Evolutionary conservation across 331 rosid species (phyloP), one percentile per base, ranked within the genome.

Genomic region (Rosa hybrid): DNA sequence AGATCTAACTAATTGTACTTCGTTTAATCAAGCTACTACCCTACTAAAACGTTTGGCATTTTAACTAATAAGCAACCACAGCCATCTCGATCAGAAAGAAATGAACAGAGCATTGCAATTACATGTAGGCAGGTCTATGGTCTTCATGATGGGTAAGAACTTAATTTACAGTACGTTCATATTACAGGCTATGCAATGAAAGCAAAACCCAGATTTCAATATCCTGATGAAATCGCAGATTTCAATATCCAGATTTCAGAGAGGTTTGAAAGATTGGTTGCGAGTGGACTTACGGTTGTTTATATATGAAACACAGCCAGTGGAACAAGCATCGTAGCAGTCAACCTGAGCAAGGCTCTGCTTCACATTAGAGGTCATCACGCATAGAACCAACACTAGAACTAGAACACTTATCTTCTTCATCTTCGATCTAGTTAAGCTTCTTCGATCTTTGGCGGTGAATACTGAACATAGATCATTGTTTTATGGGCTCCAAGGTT

Each of bases 291-390:
- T n/a, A 91, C 97, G 0, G 75, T 90, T 74, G 3, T 67, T 59
- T n/a, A 63, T 1, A 6, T 27, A 67, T 8, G 83, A 77, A 77
- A 87, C 92, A 21, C 97, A 92, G 70, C 12, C 91, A 20, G 94
- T 92, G 49, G 74, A 3, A 80, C 97, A 92, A 77, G 21, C 81
- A 41, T 88, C 97, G 0, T 25, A 2, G 89, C 94, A 92, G 76
- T 85, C 88, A 23, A 30, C 77, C 87, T 42, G 27, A 57, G 73
- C 34, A 56, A 78, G 90, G 21, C 27, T 69, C 10, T 83, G 83
- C 82, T 63, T 84, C 80, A 72, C 81, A 6, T 74, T 80, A 4
- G 86, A 79, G 53, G 46, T 68, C 10, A 90, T 63, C 3, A 88
- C 23, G 34, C 84, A 72, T 21, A 87, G 38, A 73, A 90, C 69